phyloP scores from a whole-genome alignment of 805 yeast genomes.

The Komagataella pastoris region DNA sequence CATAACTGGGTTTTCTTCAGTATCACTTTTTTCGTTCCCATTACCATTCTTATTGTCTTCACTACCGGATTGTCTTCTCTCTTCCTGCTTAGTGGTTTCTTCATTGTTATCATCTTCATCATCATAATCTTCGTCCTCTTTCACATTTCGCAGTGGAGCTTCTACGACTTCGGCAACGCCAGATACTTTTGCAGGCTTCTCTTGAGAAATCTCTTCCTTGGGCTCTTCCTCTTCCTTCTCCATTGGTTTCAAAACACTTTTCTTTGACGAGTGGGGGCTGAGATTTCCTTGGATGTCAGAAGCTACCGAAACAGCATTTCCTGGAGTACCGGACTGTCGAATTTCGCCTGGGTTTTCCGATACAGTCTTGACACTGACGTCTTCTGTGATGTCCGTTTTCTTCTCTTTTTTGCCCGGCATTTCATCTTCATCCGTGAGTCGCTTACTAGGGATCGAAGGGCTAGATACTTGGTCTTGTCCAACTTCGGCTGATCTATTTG shows the following conservation, averaged over 20 bases:
- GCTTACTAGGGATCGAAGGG: neutral
- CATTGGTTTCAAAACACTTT: constrained; percentile 17
- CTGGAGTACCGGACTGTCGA: neutral
- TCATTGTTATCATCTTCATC: constrained; percentile 12
- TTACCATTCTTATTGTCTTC: neutral
- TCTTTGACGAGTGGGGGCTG: neutral
- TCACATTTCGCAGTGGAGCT: constrained; percentile 18
- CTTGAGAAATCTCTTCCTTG: constrained; percentile 1
- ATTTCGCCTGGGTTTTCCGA: neutral
- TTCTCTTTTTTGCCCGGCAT: neutral
- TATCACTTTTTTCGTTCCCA: neutral
- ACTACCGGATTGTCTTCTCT: neutral
- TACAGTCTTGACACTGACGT: neutral
- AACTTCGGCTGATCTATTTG: neutral
- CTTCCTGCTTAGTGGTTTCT: constrained; percentile 1
- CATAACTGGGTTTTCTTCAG: neutral
- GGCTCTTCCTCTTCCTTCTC: constrained; percentile 13
- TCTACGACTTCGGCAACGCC: constrained; percentile 5
- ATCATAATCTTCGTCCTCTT: constrained; percentile 24
- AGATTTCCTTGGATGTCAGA: neutral
- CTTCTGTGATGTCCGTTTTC: neutral
- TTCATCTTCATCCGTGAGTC: neutral
- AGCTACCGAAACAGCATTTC: neutral
- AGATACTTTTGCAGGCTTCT: neutral
- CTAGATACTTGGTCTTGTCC: neutral